A percentile compares a stretch with the other conserved stretches of the same genome.
phyloP scores from a whole-genome alignment of 805 yeast genomes.

The Schizosaccharomyces octosporus region DNA sequence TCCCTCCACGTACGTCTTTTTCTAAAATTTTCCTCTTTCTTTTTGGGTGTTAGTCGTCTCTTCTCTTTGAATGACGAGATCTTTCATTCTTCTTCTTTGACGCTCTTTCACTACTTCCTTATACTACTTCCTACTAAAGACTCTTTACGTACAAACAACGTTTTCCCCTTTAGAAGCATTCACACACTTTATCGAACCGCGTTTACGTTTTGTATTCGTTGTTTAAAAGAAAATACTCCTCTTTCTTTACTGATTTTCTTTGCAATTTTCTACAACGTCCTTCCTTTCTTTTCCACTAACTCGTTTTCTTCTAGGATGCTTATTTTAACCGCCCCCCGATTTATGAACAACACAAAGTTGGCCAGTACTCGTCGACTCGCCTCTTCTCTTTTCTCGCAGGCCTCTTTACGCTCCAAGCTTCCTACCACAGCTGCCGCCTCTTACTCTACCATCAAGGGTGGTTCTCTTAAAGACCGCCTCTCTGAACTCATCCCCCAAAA shows the following conservation, averaged over 20 bases:
- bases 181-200: too few species aligned
- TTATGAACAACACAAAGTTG: not conserved
- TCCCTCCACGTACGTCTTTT: not conserved
- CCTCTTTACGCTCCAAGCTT: not conserved
- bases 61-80: too few species aligned
- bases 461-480: constrained; percentile 71
- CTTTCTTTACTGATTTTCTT: not conserved
- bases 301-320: not conserved
- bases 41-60: too few species aligned
- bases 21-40: not conserved
- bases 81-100: too few species aligned
- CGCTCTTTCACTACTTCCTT: too few species aligned
- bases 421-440: not conserved
- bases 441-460: not conserved
- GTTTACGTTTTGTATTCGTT: too few species aligned
- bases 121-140: too few species aligned
- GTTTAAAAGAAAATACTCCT: too few species aligned
- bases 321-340: not conserved
- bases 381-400: not conserved
- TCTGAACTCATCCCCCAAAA: constrained; percentile 78
- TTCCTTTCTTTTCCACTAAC: not conserved
- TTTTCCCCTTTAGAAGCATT: too few species aligned
- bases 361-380: not conserved
- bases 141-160: too few species aligned
- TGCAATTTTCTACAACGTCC: not conserved